phyloP scores from a whole-genome alignment of 805 yeast genomes.

The Kluyveromyces dobzhanskii region DNA sequence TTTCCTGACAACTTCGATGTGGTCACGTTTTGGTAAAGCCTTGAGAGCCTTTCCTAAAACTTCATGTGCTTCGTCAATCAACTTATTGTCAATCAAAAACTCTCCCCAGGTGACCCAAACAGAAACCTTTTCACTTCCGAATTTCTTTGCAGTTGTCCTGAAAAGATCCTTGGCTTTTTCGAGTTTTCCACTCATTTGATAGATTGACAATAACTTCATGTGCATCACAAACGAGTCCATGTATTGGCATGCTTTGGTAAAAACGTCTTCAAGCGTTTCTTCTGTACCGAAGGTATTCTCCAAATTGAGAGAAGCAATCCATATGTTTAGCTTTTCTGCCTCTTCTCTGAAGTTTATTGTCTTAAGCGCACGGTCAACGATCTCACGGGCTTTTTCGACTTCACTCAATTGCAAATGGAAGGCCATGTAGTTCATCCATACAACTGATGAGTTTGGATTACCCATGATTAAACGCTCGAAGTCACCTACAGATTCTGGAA shows the following conservation, averaged over 20 bases:
- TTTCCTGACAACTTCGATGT: conserved; percentile 73
- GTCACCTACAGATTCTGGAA: conserved; percentile 87
- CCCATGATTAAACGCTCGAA: conserved; percentile 89
- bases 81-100: conserved; percentile 53
- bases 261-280: conserved; percentile 70
- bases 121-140: conserved; percentile 56
- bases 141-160: conserved; percentile 65
- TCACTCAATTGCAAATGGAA: conserved; percentile 94
- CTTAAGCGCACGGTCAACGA: conserved; percentile 86
- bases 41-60: conserved; percentile 69
- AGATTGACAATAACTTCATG: conserved; percentile 69
- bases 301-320: conserved; percentile 92
- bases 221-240: conserved; percentile 86
- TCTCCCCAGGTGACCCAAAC: conserved; percentile 83
- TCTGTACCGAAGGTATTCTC: conserved; percentile 89
- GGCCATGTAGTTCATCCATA: conserved; percentile 98
- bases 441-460: conserved; percentile 84
- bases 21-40: conserved; percentile 60
- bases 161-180: conserved; percentile 64
- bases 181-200: conserved; percentile 60
- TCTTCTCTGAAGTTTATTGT: conserved; percentile 88
- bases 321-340: conserved; percentile 83
- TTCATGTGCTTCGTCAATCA: conserved; percentile 54
- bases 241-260: conserved; percentile 78
- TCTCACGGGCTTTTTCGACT: conserved; percentile 86